A percentile compares a stretch with the other conserved stretches of the same genome.
These are phyloP conservation scores for Wickerhamiella spandovensis DNA, from an alignment of 805 yeast species.

Conservation along the genomic window DNA sequence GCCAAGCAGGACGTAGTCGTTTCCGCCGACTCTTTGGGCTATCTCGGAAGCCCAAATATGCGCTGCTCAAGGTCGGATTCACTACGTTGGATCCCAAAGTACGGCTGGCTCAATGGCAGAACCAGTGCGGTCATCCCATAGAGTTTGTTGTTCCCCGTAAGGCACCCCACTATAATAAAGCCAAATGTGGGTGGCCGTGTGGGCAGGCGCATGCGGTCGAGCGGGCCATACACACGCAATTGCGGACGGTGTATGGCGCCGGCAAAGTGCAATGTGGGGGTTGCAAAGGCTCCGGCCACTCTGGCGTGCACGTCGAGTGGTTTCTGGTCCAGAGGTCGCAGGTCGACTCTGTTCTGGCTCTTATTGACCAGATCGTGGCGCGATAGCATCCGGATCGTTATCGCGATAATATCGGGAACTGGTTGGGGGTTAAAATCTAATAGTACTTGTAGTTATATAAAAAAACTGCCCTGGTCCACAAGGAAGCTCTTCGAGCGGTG, in stretches of 20 bases:
- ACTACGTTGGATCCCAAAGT: slow-evolving; percentile 18
- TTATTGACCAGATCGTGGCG: slow-evolving; percentile 6
- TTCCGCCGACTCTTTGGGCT: background rate
- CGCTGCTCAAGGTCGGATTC: slow-evolving; percentile 22
- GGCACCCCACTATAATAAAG: slow-evolving; percentile 7
- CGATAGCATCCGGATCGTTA: background rate
- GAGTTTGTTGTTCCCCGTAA: slow-evolving; percentile 12
- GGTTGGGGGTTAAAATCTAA: background rate
- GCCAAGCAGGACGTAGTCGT: background rate
- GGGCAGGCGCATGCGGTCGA: slow-evolving; percentile 15
- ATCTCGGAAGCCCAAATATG: slow-evolving; percentile 1
- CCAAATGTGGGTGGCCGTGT: slow-evolving; percentile 19
- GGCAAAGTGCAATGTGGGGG: slow-evolving; percentile 22
- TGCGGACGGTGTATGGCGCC: slow-evolving; percentile 16
- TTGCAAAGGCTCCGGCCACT: slow-evolving; percentile 7
- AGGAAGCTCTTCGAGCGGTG: background rate
- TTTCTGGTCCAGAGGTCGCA: slow-evolving; percentile 12
- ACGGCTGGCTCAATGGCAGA: slow-evolving; percentile 22
- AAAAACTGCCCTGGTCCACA: background rate
- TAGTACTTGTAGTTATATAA: background rate
- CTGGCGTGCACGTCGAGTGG: slow-evolving; percentile 20
- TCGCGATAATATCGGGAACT: background rate
- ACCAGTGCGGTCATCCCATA: slow-evolving; percentile 20
- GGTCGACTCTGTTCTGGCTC: slow-evolving; percentile 2
- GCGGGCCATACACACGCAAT: slow-evolving; percentile 13